phyloP scores from a whole-genome alignment of 495 filamentous ascomycete species.

The Tricharina praecox region DNA sequence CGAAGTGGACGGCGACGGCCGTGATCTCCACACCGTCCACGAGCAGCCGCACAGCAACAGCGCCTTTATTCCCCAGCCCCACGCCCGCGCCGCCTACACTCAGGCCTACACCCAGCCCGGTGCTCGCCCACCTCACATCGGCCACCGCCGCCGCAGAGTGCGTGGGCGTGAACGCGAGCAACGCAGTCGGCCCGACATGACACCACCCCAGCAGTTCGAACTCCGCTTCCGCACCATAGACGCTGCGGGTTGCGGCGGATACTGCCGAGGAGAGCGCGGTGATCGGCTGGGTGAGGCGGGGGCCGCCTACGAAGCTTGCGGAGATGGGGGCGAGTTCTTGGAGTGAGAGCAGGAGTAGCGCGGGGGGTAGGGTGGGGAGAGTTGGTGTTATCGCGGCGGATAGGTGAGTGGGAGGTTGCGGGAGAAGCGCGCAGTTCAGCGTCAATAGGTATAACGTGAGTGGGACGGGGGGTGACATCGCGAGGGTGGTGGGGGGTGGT shows the following conservation, averaged over 20 bases:
- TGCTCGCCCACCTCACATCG: conserved; percentile 49
- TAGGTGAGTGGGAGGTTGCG: conserved; percentile 47
- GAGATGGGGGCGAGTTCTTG: conserved; percentile 81
- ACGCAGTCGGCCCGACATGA: conserved; percentile 74
- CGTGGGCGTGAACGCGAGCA: conserved; percentile 50
- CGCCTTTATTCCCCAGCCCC: conserved; percentile 97
- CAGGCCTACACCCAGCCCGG: conserved; percentile 62
- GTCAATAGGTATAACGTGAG: conserved; percentile 53
- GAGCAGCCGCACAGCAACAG: conserved; percentile 54
- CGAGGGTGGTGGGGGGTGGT: too few species aligned
- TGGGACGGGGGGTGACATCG: conserved; percentile 3
- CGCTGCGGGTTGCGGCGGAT: conserved; percentile 39
- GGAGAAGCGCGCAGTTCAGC: conserved; percentile 58
- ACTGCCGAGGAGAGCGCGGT: conserved; percentile 49
- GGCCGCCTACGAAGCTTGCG: conserved; percentile 71
- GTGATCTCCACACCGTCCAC: conserved; percentile 46
- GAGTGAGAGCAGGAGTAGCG: conserved; percentile 58
- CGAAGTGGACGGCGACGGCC: conserved; percentile 76
- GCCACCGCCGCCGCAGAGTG: conserved; percentile 21
- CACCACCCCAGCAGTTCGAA: conserved; percentile 38
- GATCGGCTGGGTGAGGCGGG: conserved; percentile 61
- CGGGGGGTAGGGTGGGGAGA: conserved; percentile 40
- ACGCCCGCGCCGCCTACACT: too few species aligned
- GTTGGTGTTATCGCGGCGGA: conserved; percentile 54
- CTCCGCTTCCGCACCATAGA: conserved; percentile 26